These are phyloP conservation scores for Salvia rosmarinus DNA, from an alignment of 257 asterid species.

Conservation along the genomic window DNA sequence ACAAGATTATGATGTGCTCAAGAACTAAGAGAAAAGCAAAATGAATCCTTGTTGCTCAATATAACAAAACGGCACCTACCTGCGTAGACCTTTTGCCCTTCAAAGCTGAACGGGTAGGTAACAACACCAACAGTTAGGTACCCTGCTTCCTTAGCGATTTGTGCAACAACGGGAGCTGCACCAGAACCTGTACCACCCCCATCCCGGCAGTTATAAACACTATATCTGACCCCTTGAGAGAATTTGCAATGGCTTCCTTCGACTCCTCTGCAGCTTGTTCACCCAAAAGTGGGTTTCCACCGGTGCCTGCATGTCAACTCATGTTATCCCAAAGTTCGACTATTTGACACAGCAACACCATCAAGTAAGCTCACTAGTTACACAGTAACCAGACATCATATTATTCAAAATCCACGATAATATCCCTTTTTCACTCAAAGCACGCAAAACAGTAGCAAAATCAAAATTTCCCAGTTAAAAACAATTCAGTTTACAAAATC, in stretches of 20 bases:
- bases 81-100: slow-evolving; percentile 93
- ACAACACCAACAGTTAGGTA: slow-evolving; percentile 98
- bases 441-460: slow-evolving; percentile 2
- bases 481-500: neutral
- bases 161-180: slow-evolving; percentile 98
- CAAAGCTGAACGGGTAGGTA: slow-evolving; percentile 95
- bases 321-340: neutral
- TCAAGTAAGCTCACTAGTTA: slow-evolving; percentile 17
- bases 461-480: slow-evolving; percentile 11
- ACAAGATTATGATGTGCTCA: neutral
- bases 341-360: slow-evolving; percentile 4
- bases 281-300: slow-evolving; percentile 93
- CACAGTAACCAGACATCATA: slow-evolving; percentile 13
- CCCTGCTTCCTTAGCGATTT: slow-evolving; percentile 91
- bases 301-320: slow-evolving; percentile 71
- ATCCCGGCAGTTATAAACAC: slow-evolving; percentile 99
- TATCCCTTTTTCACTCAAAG: slow-evolving; percentile 1
- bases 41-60: neutral
- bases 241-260: slow-evolving; percentile 80
- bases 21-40: slow-evolving; percentile 11
- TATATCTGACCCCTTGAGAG: slow-evolving; percentile 97
- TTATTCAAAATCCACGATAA: slow-evolving; percentile 17
- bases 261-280: slow-evolving; percentile 99
- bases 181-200: slow-evolving; percentile 99
- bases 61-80: slow-evolving; percentile 51